phyloP scores from a whole-genome alignment of 352 stramenopile species.

The Globisporangium uncinulatum region DNA sequence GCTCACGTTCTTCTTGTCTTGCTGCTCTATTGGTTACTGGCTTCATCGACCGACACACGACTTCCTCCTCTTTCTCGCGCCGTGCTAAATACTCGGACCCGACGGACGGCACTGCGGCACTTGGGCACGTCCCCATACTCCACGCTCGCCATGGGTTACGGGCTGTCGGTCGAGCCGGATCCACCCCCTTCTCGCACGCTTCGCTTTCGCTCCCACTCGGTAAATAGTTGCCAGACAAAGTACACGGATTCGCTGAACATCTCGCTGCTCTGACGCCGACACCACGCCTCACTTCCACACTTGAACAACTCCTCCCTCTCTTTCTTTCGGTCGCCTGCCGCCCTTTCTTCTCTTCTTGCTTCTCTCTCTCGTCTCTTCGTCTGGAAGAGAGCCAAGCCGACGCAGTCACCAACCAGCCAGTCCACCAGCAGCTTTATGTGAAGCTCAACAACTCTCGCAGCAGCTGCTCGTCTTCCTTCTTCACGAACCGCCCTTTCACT shows the following conservation, averaged over 20 bases:
- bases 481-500: slow-evolving; percentile 97
- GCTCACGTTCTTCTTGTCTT: slow-evolving; percentile 1
- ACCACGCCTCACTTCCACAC: neutral
- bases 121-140: too few species aligned
- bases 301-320: neutral
- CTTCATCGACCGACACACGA: slow-evolving; percentile 1
- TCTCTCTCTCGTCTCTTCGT: neutral
- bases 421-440: slow-evolving; percentile 32
- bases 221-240: slow-evolving; percentile 16
- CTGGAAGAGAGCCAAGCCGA: neutral
- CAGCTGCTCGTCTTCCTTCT: slow-evolving; percentile 95
- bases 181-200: neutral
- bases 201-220: slow-evolving; percentile 10
- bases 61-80: neutral
- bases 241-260: slow-evolving; percentile 7
- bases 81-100: slow-evolving; percentile 16
- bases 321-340: neutral
- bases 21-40: slow-evolving; percentile 6
- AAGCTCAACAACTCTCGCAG: slow-evolving; percentile 81
- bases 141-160: neutral
- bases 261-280: neutral
- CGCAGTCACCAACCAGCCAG: neutral
- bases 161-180: slow-evolving; percentile 1
- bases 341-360: neutral
- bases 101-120: neutral